Conservation (phyloP, 176 grass and related monocot species). For the Urochloa ruziziensis region DNA sequence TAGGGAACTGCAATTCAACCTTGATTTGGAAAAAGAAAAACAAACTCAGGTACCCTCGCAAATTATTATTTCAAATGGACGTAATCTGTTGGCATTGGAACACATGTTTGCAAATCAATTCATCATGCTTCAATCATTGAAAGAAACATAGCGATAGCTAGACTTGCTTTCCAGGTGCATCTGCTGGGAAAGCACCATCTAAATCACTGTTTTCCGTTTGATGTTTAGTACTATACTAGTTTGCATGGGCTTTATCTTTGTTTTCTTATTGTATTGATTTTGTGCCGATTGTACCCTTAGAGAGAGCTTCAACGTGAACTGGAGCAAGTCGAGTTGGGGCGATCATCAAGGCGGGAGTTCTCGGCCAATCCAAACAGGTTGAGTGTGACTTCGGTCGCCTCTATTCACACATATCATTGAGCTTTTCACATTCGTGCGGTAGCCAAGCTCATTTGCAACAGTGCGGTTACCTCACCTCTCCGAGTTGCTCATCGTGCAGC, state of each 20-base stretch:
- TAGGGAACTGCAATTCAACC: slow-evolving; percentile 82
- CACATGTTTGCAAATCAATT: not conserved
- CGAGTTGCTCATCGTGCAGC: slow-evolving; percentile 27
- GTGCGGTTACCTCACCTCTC: not conserved
- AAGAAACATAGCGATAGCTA: not conserved
- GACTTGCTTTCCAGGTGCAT: not conserved
- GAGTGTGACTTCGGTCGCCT: not conserved
- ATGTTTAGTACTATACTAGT: not conserved
- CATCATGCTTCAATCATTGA: not conserved
- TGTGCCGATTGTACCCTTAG: slow-evolving; percentile 39
- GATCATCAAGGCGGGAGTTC: slow-evolving; percentile 72
- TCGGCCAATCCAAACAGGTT: slow-evolving; percentile 66
- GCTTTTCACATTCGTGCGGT: not conserved
- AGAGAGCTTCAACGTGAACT: slow-evolving; percentile 83
- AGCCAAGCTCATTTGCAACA: not conserved
- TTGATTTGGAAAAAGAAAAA: slow-evolving; percentile 91
- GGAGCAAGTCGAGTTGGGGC: slow-evolving; percentile 88
- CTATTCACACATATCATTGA: not conserved
- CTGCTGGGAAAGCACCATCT: not conserved
- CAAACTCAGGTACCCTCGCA: slow-evolving; percentile 66
- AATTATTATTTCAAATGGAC: not conserved
- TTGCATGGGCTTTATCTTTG: not conserved
- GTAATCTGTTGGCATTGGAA: not conserved
- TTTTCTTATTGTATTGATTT: not conserved
- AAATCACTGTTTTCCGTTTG: not conserved